Percentiles rank a stretch among this genome's conserved stretches.
Evolutionary conservation across 2,329 filamentous ascomycete genomes (phyloP).

Genomic region (Rasamsonia emersonii): DNA sequence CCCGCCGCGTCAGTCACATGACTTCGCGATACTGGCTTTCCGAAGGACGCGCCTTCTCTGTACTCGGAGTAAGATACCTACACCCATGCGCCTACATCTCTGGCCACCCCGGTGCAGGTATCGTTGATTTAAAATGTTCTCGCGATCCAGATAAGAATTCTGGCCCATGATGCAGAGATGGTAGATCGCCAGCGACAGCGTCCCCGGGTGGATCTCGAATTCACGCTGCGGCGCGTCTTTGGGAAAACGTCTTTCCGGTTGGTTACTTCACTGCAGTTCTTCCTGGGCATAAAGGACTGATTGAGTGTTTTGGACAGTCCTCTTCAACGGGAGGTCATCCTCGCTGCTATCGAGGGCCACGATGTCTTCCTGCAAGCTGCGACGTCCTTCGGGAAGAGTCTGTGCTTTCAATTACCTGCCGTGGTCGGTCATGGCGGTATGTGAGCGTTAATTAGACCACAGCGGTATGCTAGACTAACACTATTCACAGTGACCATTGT

Average conservation of each 20-base stretch:
- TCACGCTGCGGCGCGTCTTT: slow-evolving; percentile 65
- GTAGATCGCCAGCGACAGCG: slow-evolving; percentile 15
- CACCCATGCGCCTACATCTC: too few relatives aligned
- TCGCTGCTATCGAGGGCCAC: slow-evolving; percentile 67
- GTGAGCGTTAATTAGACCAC: slow-evolving; percentile 25
- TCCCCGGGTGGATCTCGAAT: slow-evolving; percentile 54
- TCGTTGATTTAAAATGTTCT: too few relatives aligned
- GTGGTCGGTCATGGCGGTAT: slow-evolving; percentile 77
- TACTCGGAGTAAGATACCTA: too few relatives aligned
- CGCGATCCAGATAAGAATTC: too few relatives aligned
- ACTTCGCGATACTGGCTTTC: slow-evolving; percentile 8
- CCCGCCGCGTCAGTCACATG: slow-evolving; percentile 2
- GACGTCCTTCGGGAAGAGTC: slow-evolving; percentile 72
- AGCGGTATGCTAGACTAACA: slow-evolving; percentile 4
- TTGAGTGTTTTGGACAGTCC: too few relatives aligned
- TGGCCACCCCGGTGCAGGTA: too few relatives aligned
- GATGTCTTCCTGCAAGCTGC: slow-evolving; percentile 89
- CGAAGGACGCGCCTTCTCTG: too few relatives aligned
- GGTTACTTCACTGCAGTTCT: too few relatives aligned
- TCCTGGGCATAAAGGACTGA: too few relatives aligned
- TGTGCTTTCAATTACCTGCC: slow-evolving; percentile 88
- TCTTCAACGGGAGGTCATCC: slow-evolving; percentile 78
- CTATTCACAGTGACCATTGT: slow-evolving; percentile 67
- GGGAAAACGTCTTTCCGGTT: slow-evolving; percentile 66
- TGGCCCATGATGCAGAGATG: slow-evolving; percentile 21